Evolutionary conservation across 371 early-diverging fungal species (phyloP), one percentile per base, ranked within the genome.

Genomic region (Mortierella sp.): DNA sequence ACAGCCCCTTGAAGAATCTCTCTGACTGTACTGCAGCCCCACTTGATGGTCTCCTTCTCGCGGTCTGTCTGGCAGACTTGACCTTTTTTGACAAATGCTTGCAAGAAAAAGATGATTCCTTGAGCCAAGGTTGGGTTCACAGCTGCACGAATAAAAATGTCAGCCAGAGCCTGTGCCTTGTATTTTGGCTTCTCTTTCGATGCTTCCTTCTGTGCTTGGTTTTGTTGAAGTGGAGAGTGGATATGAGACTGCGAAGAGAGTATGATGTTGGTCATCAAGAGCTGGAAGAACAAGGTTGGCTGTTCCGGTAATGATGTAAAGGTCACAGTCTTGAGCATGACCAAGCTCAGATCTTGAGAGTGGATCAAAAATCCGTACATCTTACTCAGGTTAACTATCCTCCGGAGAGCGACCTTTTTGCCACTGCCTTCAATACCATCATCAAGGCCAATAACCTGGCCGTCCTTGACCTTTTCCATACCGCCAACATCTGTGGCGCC

Each of bases 401-500:
- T 88, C 22, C 92, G 89, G 59, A 94, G 70, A 0, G 93, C 88
- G 20, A 93, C 84, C 30, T 85, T 75, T 14, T 62, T 69, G 12
- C 70, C 62, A 24, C 54, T 39, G 20, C 52, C 73, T 16, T 52
- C 59, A 5, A 72, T 26, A 1, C 70, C 73, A 20, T 74, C 77
- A 1, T 69, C 81, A 6, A 68, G 59, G 12, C 72, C 70, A 22
- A 73, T 66, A 32, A 78, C 76, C 18, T 84, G 78, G 24, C 78
- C 84, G 49, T 70, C 70, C 24, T 83, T 83, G 63, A 84, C 77
- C 66, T 88, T 84, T 52, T 92, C 92, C 76, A 94, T 83, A 6
- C 94, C 94, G 61, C 95, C 95, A 1, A 94, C 92, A 66, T 93
- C 93, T 24, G 77, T 80, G 66, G 94, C 94, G 47, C 96, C 96